A percentile compares a stretch with the other conserved stretches of the same genome.
Conservation (phyloP, 768 basidiomycete genomes). For the Amanita inopinata region DNA sequence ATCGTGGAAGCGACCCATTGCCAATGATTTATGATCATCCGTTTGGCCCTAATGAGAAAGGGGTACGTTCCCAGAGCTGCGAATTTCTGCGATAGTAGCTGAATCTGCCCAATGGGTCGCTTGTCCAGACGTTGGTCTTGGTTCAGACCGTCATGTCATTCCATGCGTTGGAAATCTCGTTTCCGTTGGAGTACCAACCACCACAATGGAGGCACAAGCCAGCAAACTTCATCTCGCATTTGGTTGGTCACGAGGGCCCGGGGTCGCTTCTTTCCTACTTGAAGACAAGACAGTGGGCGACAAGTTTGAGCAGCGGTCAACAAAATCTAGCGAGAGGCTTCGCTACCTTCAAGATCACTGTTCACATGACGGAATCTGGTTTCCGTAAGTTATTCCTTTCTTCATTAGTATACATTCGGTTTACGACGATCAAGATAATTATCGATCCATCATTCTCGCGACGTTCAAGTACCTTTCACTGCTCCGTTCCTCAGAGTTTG, state of each 20-base stretch:
- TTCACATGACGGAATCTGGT: slow-evolving; percentile 76
- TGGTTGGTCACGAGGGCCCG: slow-evolving; percentile 87
- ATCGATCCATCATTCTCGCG: slow-evolving; percentile 58
- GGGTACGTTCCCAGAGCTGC: slow-evolving; percentile 38
- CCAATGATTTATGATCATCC: slow-evolving; percentile 67
- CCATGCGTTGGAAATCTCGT: slow-evolving; percentile 75
- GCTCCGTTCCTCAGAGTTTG: slow-evolving; percentile 49
- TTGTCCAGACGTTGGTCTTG: slow-evolving; percentile 60
- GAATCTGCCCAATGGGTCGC: slow-evolving; percentile 15
- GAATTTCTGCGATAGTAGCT: neutral
- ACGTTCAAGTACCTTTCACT: slow-evolving; percentile 75
- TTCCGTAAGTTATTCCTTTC: slow-evolving; percentile 50
- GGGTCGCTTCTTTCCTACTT: slow-evolving; percentile 88
- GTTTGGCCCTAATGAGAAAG: slow-evolving; percentile 60
- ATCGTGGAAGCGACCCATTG: slow-evolving; percentile 49
- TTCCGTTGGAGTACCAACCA: slow-evolving; percentile 67
- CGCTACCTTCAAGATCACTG: slow-evolving; percentile 79
- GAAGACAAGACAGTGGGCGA: slow-evolving; percentile 84
- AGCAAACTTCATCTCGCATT: slow-evolving; percentile 62
- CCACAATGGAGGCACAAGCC: slow-evolving; percentile 75
- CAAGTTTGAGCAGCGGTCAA: slow-evolving; percentile 57
- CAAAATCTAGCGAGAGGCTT: slow-evolving; percentile 75
- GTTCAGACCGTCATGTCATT: slow-evolving; percentile 87
- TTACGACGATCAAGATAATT: slow-evolving; percentile 43
- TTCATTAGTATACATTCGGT: neutral